Conservation (phyloP, 768 basidiomycete species). For the Neoboletus brunneissimus region DNA sequence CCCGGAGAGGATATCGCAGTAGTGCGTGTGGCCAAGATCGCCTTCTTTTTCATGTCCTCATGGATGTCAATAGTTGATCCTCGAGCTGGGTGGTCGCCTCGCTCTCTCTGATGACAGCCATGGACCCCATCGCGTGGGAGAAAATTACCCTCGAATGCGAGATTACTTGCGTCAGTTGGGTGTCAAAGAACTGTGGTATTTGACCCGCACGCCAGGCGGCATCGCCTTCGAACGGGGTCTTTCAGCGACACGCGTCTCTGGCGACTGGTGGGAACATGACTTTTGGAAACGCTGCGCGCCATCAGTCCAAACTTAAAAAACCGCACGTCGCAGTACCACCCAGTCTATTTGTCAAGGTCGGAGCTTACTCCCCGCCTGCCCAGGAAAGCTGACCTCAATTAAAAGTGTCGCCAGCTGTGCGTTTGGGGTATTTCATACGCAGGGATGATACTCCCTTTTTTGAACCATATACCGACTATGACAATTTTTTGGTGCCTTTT, state of each 20-base stretch:
- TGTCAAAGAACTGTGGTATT: constrained; percentile 64
- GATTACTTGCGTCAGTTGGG: constrained; percentile 63
- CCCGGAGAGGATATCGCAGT: constrained; percentile 75
- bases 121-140: constrained; percentile 80
- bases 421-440: constrained; percentile 18
- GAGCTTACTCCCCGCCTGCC: constrained; percentile 18
- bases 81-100: constrained; percentile 66
- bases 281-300: constrained; percentile 48
- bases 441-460: not conserved
- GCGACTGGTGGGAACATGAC: constrained; percentile 54
- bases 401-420: constrained; percentile 7
- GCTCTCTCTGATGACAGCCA: constrained; percentile 96
- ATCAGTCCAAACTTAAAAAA: constrained; percentile 14
- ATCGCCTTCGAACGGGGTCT: constrained; percentile 33
- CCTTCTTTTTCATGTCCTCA: constrained; percentile 10
- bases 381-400: constrained; percentile 11
- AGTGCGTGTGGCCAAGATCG: constrained; percentile 45
- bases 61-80: constrained; percentile 55
- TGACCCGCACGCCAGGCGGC: constrained; percentile 39
- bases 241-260: constrained; percentile 43
- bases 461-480: constrained; percentile 3
- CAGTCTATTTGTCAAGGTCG: constrained; percentile 20
- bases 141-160: constrained; percentile 70
- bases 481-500: not conserved
- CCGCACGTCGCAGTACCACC: constrained; percentile 3